Percentiles rank a stretch among this genome's conserved stretches.
These are phyloP conservation scores for Schwanniomyces etchellsii DNA, from an alignment of 1,139 yeast species.

Conservation along the genomic window DNA sequence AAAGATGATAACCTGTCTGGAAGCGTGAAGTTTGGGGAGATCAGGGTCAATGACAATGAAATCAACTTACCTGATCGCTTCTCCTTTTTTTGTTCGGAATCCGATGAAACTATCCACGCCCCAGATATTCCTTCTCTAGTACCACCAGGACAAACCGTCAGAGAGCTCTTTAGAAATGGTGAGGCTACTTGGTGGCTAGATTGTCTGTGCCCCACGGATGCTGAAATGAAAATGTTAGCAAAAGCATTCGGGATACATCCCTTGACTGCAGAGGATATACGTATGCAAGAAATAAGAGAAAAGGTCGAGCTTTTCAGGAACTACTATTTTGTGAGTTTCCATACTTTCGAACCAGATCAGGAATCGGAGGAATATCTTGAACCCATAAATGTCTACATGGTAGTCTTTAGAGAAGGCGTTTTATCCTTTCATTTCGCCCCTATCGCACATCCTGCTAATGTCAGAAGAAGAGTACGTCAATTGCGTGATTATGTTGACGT, in stretches of 20 bases:
- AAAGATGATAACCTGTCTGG: slow-evolving; percentile 15
- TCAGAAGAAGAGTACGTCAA: slow-evolving; percentile 87
- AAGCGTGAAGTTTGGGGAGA: slow-evolving; percentile 30
- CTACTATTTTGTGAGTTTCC: slow-evolving; percentile 79
- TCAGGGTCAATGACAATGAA: slow-evolving; percentile 22
- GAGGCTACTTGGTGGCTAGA: slow-evolving; percentile 77
- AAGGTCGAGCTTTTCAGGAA: slow-evolving; percentile 72
- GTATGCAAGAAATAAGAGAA: slow-evolving; percentile 83
- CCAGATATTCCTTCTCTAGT: slow-evolving; percentile 78
- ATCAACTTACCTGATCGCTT: slow-evolving; percentile 58
- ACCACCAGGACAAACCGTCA: slow-evolving; percentile 57
- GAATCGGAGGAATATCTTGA: slow-evolving; percentile 80
- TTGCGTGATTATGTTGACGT: slow-evolving; percentile 82
- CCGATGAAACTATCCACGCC: slow-evolving; percentile 85
- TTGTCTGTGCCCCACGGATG: slow-evolving; percentile 63
- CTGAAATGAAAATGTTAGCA: slow-evolving; percentile 59
- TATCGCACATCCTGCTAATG: slow-evolving; percentile 76
- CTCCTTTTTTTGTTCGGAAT: slow-evolving; percentile 73
- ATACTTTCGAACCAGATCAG: slow-evolving; percentile 70
- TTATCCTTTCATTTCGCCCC: slow-evolving; percentile 84
- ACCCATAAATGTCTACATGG: slow-evolving; percentile 82
- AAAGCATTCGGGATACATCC: slow-evolving; percentile 80
- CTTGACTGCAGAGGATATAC: slow-evolving; percentile 76
- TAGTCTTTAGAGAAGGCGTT: slow-evolving; percentile 81
- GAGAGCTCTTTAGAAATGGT: slow-evolving; percentile 57